phyloP scores from a whole-genome alignment of 2,329 filamentous ascomycete species.

The Lasiodiplodia sp. region DNA sequence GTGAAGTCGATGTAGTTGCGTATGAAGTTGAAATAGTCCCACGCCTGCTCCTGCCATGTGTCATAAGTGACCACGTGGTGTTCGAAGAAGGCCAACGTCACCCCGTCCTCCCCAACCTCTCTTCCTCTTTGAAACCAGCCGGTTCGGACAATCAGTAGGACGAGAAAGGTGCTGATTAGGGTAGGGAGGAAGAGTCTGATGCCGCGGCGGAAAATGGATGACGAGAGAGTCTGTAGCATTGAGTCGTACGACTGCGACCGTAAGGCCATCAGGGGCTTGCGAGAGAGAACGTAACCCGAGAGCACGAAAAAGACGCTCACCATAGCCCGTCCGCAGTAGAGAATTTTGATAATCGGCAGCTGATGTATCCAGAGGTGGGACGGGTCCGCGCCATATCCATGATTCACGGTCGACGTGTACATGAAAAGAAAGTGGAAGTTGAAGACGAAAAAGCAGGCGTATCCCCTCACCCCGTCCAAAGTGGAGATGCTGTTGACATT shows the following conservation, averaged over 20 bases:
- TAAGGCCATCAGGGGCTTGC: constrained; percentile 54
- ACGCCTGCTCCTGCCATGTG: constrained; percentile 41
- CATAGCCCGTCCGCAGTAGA: constrained; percentile 67
- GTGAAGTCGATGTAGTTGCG: constrained; percentile 29
- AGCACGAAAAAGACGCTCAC: constrained; percentile 62
- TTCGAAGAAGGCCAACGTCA: constrained; percentile 34
- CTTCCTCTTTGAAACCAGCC: constrained; percentile 37
- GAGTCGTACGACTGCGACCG: constrained; percentile 50
- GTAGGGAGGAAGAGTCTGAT: constrained; percentile 60
- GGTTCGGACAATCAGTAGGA: constrained; percentile 33
- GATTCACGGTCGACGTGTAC: constrained; percentile 62
- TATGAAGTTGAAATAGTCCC: constrained; percentile 42
- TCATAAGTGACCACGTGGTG: constrained; percentile 16
- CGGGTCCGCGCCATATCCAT: constrained; percentile 56
- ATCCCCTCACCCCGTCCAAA: constrained; percentile 71
- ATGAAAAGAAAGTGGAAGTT: constrained; percentile 65
- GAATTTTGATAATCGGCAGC: constrained; percentile 65
- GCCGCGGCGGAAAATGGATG: constrained; percentile 60
- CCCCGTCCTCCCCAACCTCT: constrained; percentile 36
- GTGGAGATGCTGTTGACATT: constrained; percentile 20
- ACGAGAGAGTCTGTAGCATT: constrained; percentile 54
- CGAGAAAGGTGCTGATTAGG: constrained; percentile 61
- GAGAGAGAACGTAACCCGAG: constrained; percentile 61
- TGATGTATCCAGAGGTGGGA: constrained; percentile 55
- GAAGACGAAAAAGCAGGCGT: constrained; percentile 70